Percentiles rank a stretch among this genome's conserved stretches.
Evolutionary conservation across 139 green algal genomes (phyloP).

Genomic region (Zygnema cylindricum): DNA sequence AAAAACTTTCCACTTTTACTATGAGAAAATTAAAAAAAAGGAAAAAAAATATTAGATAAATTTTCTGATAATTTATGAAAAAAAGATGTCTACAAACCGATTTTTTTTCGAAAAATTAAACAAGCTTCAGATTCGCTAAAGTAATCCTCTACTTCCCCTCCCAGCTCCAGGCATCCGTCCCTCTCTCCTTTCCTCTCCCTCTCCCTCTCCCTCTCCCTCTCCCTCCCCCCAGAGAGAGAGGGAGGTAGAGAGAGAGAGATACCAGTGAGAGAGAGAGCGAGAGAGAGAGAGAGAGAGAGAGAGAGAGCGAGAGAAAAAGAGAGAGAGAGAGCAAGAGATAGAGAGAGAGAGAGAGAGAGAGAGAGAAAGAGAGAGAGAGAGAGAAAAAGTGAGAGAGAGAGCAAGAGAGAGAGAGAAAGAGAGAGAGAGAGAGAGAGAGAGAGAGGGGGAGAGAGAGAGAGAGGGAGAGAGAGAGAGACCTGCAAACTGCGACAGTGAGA

Average conservation of each 20-base stretch:
- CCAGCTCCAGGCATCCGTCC: too few relatives aligned
- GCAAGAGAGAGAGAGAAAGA: conserved; percentile 1
- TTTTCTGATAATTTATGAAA: background rate
- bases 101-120: too few relatives aligned
- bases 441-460: background rate
- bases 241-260: too few relatives aligned
- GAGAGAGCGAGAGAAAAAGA: background rate
- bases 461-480: conserved; percentile 17
- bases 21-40: too few relatives aligned
- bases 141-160: too few relatives aligned
- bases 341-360: conserved; percentile 7
- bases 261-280: background rate
- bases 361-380: conserved; percentile 22
- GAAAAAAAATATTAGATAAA: too few relatives aligned
- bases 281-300: background rate
- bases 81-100: background rate
- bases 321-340: background rate
- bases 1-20: too few relatives aligned
- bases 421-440: conserved; percentile 4
- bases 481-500: conserved; percentile 61
- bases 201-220: too few relatives aligned
- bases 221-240: too few relatives aligned
- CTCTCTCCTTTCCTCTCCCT: too few relatives aligned
- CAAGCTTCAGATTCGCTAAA: too few relatives aligned
- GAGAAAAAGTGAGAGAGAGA: conserved; percentile 10